Base-by-base conservation (phyloP, 305 asterid genomes). In the Fraxinus greggii region DNA sequence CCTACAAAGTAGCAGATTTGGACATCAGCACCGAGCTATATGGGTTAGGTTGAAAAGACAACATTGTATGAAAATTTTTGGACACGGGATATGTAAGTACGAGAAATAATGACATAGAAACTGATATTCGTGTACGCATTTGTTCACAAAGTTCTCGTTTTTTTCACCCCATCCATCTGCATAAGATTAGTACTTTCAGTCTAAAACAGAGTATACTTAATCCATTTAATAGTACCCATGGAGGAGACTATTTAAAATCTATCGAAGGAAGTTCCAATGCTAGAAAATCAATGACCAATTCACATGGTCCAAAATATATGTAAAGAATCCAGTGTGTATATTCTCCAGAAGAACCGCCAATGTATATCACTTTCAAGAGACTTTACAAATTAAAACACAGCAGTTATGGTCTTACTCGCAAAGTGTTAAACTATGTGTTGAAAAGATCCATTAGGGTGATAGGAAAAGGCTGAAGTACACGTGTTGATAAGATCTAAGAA, bases 1-100 rank as follows among this genome's bases (percentile, higher is more conserved):
- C 98, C 99, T 91, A 81, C 8, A 81, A 77, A 77, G 70, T 83
- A 79, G 56, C 36, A 85, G 56, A 79, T 3, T 72, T 33, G 83
- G 72, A 48, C 23, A 79, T 76, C 80, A 86, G 70, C 78, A 77
- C 72, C 23, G 78, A 31, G 79, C 33, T 54, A 73, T 79, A 69
- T 24, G 36, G 59, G 61, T 54, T 9, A 78, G 54, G 8, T 67
- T 28, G 9, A 67, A 67, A 56, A 67, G 28, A 26, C 35, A 67
- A 28, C 74, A 28, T 10, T 26, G 19, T 32, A 67, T 7, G 21
- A 9, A 28, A 67, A 67, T 12, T 67, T 28, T 28, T 10, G 35
- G 9, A 67, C 24, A 70, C 26, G 0, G 40, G 19, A 67, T 26
- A 67, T 19, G 7, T 70, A 70, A 31, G 19, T 70, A 70, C 40